Evolutionary conservation across 1,284 basidiomycete genomes (phyloP).

Genomic region (Ustilago hordei): DNA sequence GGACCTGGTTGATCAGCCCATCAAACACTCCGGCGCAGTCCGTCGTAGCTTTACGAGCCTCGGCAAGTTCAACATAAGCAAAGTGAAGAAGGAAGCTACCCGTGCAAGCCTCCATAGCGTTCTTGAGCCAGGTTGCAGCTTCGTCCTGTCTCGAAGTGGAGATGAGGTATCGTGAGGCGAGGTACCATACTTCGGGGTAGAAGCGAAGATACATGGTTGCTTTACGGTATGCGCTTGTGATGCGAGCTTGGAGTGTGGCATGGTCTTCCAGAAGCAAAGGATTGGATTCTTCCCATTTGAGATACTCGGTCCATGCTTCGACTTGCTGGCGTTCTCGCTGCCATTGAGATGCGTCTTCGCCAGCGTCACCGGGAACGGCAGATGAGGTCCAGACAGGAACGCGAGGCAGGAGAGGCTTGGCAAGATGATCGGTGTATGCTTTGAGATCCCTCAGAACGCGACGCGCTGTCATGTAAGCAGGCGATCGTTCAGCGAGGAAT

Average conservation of each 20-base stretch:
- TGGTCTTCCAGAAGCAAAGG: conserved; percentile 90
- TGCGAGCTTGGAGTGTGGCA: conserved; percentile 75
- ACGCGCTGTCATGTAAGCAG: conserved; percentile 91
- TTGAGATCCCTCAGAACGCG: conserved; percentile 86
- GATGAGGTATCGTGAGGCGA: conserved; percentile 85
- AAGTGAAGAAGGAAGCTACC: conserved; percentile 88
- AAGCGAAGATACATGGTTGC: conserved; percentile 90
- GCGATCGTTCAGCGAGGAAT: conserved; percentile 86
- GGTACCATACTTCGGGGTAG: conserved; percentile 95
- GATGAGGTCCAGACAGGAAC: conserved; percentile 60
- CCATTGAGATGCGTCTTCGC: conserved; percentile 76
- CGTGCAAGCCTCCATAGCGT: conserved; percentile 89
- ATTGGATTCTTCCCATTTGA: conserved; percentile 96
- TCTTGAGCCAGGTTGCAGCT: conserved; percentile 81
- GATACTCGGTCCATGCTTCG: conserved; percentile 87
- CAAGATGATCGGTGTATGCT: conserved; percentile 72
- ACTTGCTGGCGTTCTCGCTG: conserved; percentile 78
- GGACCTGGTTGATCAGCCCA: conserved; percentile 78
- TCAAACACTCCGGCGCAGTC: conserved; percentile 72
- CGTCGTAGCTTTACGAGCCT: conserved; percentile 73
- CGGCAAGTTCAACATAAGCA: conserved; percentile 86
- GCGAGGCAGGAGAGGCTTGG: conserved; percentile 58
- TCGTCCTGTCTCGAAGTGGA: conserved; percentile 84
- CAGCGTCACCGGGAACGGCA: conserved; percentile 26
- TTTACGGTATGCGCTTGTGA: conserved; percentile 87